Evolutionary conservation across 371 early-diverging fungal species (phyloP).

Genomic region (Mucor racemosus): DNA sequence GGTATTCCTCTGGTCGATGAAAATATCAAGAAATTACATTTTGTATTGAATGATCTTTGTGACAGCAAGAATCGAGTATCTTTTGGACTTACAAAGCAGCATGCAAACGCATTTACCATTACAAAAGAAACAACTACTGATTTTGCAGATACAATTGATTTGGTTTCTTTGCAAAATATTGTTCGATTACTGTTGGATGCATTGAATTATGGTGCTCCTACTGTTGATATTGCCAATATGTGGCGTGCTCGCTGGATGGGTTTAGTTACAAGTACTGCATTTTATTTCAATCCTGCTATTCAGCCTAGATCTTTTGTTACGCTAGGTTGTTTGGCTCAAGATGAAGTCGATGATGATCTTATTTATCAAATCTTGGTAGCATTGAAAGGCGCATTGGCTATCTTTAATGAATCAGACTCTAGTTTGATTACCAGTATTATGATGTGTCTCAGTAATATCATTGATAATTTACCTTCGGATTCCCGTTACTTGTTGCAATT

Average conservation of each 20-base stretch:
- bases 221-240: slow-evolving; percentile 71
- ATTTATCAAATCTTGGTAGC: slow-evolving; percentile 89
- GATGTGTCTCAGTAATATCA: slow-evolving; percentile 86
- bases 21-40: slow-evolving; percentile 61
- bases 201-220: slow-evolving; percentile 76
- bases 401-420: slow-evolving; percentile 81
- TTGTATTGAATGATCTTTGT: slow-evolving; percentile 71
- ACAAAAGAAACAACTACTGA: slow-evolving; percentile 69
- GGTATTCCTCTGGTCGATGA: slow-evolving; percentile 63
- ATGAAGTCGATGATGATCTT: slow-evolving; percentile 87
- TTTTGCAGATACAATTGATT: slow-evolving; percentile 67
- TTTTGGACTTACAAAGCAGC: slow-evolving; percentile 79
- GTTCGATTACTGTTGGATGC: slow-evolving; percentile 80
- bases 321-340: slow-evolving; percentile 89
- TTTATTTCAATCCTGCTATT: slow-evolving; percentile 90
- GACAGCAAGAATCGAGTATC: slow-evolving; percentile 78
- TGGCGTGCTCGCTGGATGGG: slow-evolving; percentile 94
- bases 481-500: slow-evolving; percentile 78
- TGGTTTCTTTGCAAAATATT: slow-evolving; percentile 80
- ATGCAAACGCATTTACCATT: slow-evolving; percentile 76
- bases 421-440: slow-evolving; percentile 82
- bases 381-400: slow-evolving; percentile 80
- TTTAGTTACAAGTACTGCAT: slow-evolving; percentile 88
- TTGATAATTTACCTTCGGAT: slow-evolving; percentile 76
- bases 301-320: slow-evolving; percentile 94